phyloP scores from a whole-genome alignment of 2,329 filamentous ascomycete genomes.

The Scolecobasidium constrictum region DNA sequence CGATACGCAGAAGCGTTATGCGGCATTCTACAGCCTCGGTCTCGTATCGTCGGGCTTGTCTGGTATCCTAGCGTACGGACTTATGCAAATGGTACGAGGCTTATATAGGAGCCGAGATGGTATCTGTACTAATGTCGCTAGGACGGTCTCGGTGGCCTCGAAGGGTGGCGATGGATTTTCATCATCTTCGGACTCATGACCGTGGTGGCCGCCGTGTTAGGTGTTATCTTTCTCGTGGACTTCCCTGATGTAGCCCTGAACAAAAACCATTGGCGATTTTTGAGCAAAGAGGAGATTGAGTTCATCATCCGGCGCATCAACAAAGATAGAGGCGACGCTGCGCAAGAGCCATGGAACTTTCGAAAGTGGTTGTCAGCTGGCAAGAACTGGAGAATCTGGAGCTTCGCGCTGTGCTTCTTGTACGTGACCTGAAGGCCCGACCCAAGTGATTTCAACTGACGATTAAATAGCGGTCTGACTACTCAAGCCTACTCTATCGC shows the following conservation, averaged over 20 bases:
- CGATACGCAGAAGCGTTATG: conserved; percentile 61
- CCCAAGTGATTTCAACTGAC: background rate
- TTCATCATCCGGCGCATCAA: conserved; percentile 42
- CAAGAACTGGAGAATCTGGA: conserved; percentile 43
- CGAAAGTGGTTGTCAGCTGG: conserved; percentile 36
- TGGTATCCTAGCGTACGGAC: conserved; percentile 59
- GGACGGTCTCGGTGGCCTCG: conserved; percentile 37
- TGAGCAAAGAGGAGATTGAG: conserved; percentile 34
- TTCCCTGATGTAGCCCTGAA: conserved; percentile 31
- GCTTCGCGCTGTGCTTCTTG: conserved; percentile 42
- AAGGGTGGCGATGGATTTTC: conserved; percentile 36
- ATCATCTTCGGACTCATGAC: conserved; percentile 16
- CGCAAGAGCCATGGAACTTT: conserved; percentile 35
- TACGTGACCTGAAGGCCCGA: conserved; percentile 40
- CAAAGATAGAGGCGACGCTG: conserved; percentile 41
- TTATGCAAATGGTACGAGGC: conserved; percentile 57
- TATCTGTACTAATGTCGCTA: no score
- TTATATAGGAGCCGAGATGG: no score
- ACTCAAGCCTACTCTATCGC: conserved; percentile 65
- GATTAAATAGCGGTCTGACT: conserved; percentile 11
- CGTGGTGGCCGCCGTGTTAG: conserved; percentile 25
- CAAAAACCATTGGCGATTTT: conserved; percentile 27
- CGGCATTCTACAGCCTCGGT: conserved; percentile 58
- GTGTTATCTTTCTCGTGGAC: conserved; percentile 33
- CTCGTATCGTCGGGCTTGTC: conserved; percentile 55